Evolutionary conservation across 768 basidiomycete species (phyloP).

Genomic region (Xerocomellus chrysenteron): DNA sequence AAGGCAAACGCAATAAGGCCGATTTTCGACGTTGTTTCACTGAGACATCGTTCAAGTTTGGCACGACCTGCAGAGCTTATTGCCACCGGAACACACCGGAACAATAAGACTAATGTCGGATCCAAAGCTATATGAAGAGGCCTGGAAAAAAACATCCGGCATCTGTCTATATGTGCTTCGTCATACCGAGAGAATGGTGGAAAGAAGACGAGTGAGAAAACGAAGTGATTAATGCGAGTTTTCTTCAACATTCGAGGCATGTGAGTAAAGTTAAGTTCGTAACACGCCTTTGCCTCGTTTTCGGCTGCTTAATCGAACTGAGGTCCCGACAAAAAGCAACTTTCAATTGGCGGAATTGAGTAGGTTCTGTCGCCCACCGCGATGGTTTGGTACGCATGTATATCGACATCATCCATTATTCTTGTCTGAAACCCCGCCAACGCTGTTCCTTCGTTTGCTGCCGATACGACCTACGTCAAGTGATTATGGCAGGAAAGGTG

Average conservation of each 20-base stretch:
- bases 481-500: background rate
- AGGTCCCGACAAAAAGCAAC: constrained; percentile 2
- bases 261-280: constrained; percentile 19
- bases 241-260: background rate
- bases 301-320: constrained; percentile 18
- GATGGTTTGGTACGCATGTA: background rate
- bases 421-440: background rate
- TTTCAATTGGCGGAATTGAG: background rate
- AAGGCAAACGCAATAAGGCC: background rate
- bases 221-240: constrained; percentile 5
- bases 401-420: background rate
- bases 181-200: background rate
- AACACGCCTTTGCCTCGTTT: constrained; percentile 25
- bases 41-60: background rate
- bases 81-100: constrained; percentile 17
- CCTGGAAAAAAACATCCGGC: background rate
- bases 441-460: background rate
- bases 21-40: constrained; percentile 3
- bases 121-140: background rate
- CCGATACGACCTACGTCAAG: background rate
- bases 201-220: background rate
- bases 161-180: background rate
- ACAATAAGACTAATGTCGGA: constrained; percentile 1
- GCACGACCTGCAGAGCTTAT: constrained; percentile 12
- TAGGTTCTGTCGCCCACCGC: background rate